These are phyloP conservation scores for Spiromastix sp. DNA, from an alignment of 2,329 filamentous ascomycete species.

Conservation along the genomic window DNA sequence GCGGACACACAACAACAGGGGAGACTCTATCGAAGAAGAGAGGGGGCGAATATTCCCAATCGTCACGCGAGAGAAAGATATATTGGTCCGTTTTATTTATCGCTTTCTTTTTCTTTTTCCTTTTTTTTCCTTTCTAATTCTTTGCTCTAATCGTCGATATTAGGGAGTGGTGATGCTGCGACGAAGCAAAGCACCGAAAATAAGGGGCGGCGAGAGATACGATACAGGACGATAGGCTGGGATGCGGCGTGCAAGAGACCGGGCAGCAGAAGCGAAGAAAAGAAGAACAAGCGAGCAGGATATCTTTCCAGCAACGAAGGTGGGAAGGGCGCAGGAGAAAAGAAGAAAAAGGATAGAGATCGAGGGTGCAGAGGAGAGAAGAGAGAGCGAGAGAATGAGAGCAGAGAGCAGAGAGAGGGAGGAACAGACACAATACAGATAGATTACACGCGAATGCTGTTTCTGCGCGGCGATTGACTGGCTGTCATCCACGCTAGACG, in stretches of 20 bases:
- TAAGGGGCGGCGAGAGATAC: neutral
- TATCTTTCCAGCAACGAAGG: constrained; percentile 8
- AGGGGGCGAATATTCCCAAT: no score
- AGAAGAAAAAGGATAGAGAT: constrained; percentile 14
- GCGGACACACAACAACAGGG: neutral
- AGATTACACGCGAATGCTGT: no score
- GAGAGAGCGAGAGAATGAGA: constrained; percentile 12
- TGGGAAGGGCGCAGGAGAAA: constrained; percentile 19
- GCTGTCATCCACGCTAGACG: no score
- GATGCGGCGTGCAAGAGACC: neutral
- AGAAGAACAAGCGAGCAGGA: constrained; percentile 4
- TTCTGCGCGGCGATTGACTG: no score
- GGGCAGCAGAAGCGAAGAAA: constrained; percentile 4
- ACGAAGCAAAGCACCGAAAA: neutral
- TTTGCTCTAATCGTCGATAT: neutral
- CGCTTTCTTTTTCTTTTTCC: neutral
- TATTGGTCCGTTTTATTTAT: neutral
- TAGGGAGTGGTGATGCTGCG: neutral
- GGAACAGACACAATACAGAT: no score
- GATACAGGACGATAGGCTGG: neutral
- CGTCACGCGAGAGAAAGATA: no score
- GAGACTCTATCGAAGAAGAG: neutral
- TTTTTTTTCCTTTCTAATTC: neutral
- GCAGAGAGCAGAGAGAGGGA: no score
- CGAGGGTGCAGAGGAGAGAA: constrained; percentile 13